Evolutionary conservation across 129 eudicot species (phyloP).

Genomic region (Calendula officinalis): DNA sequence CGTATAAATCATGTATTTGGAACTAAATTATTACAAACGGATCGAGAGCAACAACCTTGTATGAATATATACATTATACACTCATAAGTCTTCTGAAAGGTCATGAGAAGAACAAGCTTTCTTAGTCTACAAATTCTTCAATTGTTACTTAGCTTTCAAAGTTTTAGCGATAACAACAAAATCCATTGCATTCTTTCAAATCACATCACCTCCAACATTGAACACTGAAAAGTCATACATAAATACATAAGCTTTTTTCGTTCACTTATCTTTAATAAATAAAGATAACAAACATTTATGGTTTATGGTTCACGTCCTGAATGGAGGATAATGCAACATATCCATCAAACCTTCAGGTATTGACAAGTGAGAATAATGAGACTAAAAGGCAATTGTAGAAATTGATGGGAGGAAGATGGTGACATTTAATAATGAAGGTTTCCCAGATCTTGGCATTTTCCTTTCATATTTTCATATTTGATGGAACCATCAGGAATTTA

Average conservation of each 20-base stretch:
- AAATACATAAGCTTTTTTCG: too few relatives aligned
- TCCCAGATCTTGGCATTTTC: constrained; percentile 19
- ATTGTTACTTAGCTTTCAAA: too few relatives aligned
- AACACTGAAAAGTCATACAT: too few relatives aligned
- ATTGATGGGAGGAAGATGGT: not conserved
- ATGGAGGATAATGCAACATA: constrained; percentile 23
- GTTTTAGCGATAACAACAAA: not conserved
- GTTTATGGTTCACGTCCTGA: not conserved
- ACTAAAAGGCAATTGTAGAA: constrained; percentile 24
- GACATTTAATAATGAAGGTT: constrained; percentile 19
- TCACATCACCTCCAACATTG: not conserved
- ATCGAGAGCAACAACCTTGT: too few relatives aligned
- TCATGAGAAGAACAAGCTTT: too few relatives aligned
- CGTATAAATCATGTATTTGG: too few relatives aligned
- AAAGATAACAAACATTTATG: not conserved
- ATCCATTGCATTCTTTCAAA: not conserved
- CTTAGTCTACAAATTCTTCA: too few relatives aligned
- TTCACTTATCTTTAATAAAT: not conserved
- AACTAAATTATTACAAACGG: too few relatives aligned
- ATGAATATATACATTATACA: too few relatives aligned
- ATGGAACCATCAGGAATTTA: too few relatives aligned
- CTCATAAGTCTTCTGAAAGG: too few relatives aligned
- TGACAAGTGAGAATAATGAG: constrained; percentile 21
- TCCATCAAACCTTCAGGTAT: constrained; percentile 22
- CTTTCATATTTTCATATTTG: not conserved